Evolutionary conservation across 179 eudicot genomes (phyloP), one percentile per base, ranked within the genome.

Genomic region (Sideroxylon spinosum): DNA sequence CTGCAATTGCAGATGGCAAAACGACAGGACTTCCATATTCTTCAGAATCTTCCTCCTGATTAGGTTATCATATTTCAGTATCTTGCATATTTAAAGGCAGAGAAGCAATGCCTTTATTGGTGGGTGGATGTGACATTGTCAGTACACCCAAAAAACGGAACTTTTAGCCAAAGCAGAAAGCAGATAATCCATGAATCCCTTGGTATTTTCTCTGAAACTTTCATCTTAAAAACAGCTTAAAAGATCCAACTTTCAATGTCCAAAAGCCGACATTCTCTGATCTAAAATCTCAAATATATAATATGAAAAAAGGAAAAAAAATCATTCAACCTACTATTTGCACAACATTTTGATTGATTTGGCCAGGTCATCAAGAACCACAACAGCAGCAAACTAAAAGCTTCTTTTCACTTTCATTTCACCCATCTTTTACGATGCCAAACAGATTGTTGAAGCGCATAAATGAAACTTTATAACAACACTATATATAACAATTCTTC

Each of bases 31-130:
- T 91, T 25, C 97, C 99, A 81, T 96, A 96, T 78, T 94, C 98
- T 78, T 96, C 98, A 22, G 94, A 92, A 76, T 96, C 94, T 82
- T 96, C 99, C 17, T 96, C 94, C 99, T 96, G 91, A 63, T 46
- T 50, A 61, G 61, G 63, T 2, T 7, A 50, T 56, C 29, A 72
- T n/a, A 57, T 20, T 61, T 74, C 76, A 74, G 66, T 56, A 57
- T 59, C 52, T 74, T 59, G 17, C 2, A 7, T 20, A 74, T 37
- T 29, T 19, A 9, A 29, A 73, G 6, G 23, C 46, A 56, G 44
- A 11, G 32, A 0, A 66, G 0, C 9, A 20, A 9, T 29, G 70
- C n/a, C 14, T 28, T 26, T 13, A 65, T 16, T 50, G 37, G 5
- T 28, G 37, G 23, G 57, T 22, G 32, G 14, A 50, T 52, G 60